Conservation (phyloP, 805 yeast genomes). For the Jamesozyma hellenica region DNA sequence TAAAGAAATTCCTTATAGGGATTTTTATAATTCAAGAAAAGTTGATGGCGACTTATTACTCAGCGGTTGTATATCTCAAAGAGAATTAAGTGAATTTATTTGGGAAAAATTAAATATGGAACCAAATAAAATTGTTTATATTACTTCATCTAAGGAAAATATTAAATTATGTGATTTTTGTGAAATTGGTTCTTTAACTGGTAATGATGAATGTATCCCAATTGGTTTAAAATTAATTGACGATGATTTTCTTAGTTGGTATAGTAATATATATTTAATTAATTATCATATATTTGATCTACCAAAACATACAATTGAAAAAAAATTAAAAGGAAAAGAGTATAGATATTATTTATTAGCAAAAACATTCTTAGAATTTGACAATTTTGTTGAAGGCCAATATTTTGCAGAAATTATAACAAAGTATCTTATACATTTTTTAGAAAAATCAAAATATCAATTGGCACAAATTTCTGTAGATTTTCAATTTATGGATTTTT, state of each 20-base stretch:
- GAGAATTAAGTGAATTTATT: slow-evolving; percentile 30
- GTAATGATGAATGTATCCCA: slow-evolving; percentile 7
- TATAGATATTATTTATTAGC: slow-evolving; percentile 26
- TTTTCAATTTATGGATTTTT: slow-evolving; percentile 16
- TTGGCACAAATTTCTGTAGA: slow-evolving; percentile 31
- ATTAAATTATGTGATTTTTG: slow-evolving; percentile 22
- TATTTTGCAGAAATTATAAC: slow-evolving; percentile 29
- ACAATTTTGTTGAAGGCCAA: slow-evolving; percentile 32
- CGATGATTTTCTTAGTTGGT: slow-evolving; percentile 22
- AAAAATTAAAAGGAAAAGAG: slow-evolving; percentile 13
- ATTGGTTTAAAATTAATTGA: slow-evolving; percentile 27
- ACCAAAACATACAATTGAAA: slow-evolving; percentile 10
- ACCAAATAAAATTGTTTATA: slow-evolving; percentile 29
- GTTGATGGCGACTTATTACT: slow-evolving; percentile 46
- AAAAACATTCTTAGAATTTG: slow-evolving; percentile 29
- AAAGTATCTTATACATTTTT: slow-evolving; percentile 24
- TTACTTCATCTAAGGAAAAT: slow-evolving; percentile 12
- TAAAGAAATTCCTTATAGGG: slow-evolving; percentile 33
- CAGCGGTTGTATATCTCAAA: slow-evolving; percentile 23
- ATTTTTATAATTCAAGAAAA: slow-evolving; percentile 90
- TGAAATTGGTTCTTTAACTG: slow-evolving; percentile 8
- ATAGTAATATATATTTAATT: slow-evolving; percentile 15
- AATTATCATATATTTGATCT: slow-evolving; percentile 18
- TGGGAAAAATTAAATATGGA: slow-evolving; percentile 30
- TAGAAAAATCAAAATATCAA: slow-evolving; percentile 34